Evolutionary conservation across 78 protist genomes (phyloP).

Genomic region (Chrysochromulina parva): DNA sequence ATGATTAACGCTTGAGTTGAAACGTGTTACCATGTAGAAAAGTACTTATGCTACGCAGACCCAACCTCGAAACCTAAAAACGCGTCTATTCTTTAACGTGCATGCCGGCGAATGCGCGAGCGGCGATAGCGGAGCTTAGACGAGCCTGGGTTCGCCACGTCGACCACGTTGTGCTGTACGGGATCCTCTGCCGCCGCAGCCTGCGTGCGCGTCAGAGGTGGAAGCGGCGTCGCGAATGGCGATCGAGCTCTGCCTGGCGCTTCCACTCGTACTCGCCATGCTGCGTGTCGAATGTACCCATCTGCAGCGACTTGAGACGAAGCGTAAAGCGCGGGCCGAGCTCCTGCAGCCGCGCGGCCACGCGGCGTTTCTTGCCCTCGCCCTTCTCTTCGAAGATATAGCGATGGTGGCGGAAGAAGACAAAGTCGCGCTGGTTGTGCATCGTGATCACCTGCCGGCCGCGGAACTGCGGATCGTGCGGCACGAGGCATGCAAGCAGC

Average conservation of each 20-base stretch:
- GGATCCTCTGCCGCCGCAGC: no score
- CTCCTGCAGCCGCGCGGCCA: slow-evolving; percentile 70
- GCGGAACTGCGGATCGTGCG: slow-evolving; percentile 78
- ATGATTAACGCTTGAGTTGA: no score
- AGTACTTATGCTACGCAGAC: no score
- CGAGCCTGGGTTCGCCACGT: no score
- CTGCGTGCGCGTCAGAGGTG: background rate
- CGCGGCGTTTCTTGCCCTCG: slow-evolving; percentile 54
- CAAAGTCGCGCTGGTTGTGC: slow-evolving; percentile 97
- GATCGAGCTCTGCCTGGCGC: slow-evolving; percentile 43
- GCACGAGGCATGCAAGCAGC: slow-evolving; percentile 85
- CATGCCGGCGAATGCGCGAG: no score
- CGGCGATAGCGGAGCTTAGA: no score
- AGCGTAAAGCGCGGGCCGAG: slow-evolving; percentile 97
- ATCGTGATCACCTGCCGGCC: slow-evolving; percentile 94
- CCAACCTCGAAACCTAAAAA: no score
- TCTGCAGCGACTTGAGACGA: slow-evolving; percentile 84
- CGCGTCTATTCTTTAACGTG: no score
- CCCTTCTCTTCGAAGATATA: slow-evolving; percentile 55
- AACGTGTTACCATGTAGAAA: no score
- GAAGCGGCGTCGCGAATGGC: background rate
- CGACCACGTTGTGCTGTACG: no score
- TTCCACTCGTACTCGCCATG: slow-evolving; percentile 89
- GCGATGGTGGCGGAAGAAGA: slow-evolving; percentile 95
- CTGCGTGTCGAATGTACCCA: slow-evolving; percentile 90